These are phyloP conservation scores for Kuraishia borneana DNA, from an alignment of 805 yeast species.

Conservation along the genomic window DNA sequence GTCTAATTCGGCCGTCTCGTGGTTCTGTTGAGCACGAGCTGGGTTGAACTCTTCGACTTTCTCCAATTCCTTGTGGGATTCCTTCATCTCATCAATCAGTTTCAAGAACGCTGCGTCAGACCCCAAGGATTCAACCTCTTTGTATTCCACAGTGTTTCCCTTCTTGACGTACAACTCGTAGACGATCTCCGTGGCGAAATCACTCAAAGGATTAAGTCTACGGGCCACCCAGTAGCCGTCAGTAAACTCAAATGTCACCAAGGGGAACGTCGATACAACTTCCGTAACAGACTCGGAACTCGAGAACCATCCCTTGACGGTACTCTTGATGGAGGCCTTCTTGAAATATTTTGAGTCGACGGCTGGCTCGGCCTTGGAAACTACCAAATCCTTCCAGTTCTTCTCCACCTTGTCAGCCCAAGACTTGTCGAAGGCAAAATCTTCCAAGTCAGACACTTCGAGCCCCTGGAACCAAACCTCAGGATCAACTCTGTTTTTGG, in stretches of 20 bases:
- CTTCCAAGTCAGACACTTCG: constrained; percentile 40
- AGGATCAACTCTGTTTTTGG: constrained; percentile 32
- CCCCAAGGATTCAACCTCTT: background rate
- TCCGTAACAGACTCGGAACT: background rate
- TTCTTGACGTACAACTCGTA: constrained; percentile 1
- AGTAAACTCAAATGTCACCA: background rate
- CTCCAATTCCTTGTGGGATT: background rate
- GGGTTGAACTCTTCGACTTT: background rate
- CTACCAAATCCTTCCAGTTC: constrained; percentile 59
- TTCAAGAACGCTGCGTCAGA: background rate
- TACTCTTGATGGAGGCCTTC: constrained; percentile 52
- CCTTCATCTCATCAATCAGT: background rate
- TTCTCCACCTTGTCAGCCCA: constrained; percentile 50
- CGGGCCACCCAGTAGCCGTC: background rate
- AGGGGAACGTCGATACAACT: background rate
- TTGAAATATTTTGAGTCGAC: constrained; percentile 52
- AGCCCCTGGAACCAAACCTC: constrained; percentile 44
- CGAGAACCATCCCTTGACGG: constrained; percentile 25
- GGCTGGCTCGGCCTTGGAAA: constrained; percentile 45
- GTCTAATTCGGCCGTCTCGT: background rate
- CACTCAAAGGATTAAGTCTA: constrained; percentile 39
- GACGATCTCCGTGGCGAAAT: constrained; percentile 50
- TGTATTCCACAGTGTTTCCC: background rate
- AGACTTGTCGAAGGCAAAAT: constrained; percentile 53
- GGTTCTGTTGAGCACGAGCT: background rate